These are phyloP conservation scores for Macrophomina tecta DNA, from an alignment of 2,329 filamentous ascomycete genomes.

Conservation along the genomic window DNA sequence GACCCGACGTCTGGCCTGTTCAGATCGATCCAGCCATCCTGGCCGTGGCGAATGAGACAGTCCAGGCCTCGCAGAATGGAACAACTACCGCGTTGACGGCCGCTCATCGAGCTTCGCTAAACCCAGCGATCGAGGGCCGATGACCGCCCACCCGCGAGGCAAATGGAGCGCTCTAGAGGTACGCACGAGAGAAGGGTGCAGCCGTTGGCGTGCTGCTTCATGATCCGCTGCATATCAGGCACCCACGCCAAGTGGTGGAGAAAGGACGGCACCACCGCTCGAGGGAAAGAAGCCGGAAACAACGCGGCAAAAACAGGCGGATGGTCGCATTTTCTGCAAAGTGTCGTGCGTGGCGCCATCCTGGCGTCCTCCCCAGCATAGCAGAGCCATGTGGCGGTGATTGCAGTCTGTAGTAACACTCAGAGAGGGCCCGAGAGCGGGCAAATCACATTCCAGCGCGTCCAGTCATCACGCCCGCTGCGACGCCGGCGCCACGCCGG, in stretches of 20 bases:
- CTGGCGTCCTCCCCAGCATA: background rate
- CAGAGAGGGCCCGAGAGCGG: background rate
- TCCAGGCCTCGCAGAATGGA: background rate
- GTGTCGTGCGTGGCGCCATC: conserved; percentile 18
- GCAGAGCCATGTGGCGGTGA: conserved; percentile 3
- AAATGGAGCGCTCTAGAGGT: background rate
- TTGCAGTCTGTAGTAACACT: background rate
- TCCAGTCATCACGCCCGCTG: too few species aligned
- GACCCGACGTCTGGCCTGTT: background rate
- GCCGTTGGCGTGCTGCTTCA: background rate
- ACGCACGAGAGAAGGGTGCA: background rate
- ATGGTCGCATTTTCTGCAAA: background rate
- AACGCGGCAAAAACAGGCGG: background rate
- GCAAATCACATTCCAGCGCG: background rate
- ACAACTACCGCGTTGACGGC: background rate
- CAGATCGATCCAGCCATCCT: background rate
- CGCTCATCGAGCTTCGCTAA: background rate
- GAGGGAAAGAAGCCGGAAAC: background rate
- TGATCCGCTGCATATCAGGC: background rate
- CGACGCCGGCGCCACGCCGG: background rate
- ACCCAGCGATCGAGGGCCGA: conserved; percentile 6
- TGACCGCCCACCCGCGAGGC: background rate
- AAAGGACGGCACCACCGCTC: background rate
- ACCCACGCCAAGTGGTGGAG: background rate
- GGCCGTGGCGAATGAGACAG: conserved; percentile 3